Evolutionary conservation across 2,329 filamentous ascomycete species (phyloP).

Genomic region (Fusarium penzigii): DNA sequence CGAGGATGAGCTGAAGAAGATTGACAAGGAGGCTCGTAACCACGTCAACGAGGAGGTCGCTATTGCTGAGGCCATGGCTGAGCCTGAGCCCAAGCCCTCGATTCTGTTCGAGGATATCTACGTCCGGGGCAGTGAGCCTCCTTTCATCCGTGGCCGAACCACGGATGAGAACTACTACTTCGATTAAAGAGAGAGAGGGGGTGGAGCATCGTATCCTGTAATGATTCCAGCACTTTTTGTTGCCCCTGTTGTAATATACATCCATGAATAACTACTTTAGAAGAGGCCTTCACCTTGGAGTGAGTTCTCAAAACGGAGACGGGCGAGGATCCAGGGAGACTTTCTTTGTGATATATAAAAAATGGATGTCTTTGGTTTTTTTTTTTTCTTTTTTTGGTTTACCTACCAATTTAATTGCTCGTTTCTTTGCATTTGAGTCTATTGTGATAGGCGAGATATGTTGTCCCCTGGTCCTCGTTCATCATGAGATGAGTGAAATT

Average conservation of each 20-base stretch:
- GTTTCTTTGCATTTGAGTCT: slow-evolving; percentile 1
- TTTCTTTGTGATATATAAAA: slow-evolving; percentile 20
- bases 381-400: not conserved
- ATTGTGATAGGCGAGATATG: not conserved
- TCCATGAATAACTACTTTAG: slow-evolving; percentile 27
- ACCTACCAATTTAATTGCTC: not conserved
- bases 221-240: slow-evolving; percentile 34
- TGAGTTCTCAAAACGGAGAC: slow-evolving; percentile 27
- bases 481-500: not conserved
- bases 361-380: slow-evolving; percentile 20
- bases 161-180: slow-evolving; percentile 85
- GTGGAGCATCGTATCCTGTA: slow-evolving; percentile 24
- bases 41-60: slow-evolving; percentile 89
- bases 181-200: slow-evolving; percentile 18
- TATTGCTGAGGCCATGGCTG: slow-evolving; percentile 82
- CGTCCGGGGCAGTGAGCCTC: slow-evolving; percentile 27
- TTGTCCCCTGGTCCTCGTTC: not conserved
- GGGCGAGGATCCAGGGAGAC: slow-evolving; percentile 21
- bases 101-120: slow-evolving; percentile 75
- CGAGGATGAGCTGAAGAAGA: slow-evolving; percentile 93
- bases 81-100: slow-evolving; percentile 74
- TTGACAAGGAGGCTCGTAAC: slow-evolving; percentile 90
- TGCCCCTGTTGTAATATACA: slow-evolving; percentile 34
- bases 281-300: slow-evolving; percentile 16
- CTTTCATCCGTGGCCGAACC: slow-evolving; percentile 41